Conservation (phyloP, 2,329 filamentous ascomycete species). For the Fusarium bactridioides region DNA sequence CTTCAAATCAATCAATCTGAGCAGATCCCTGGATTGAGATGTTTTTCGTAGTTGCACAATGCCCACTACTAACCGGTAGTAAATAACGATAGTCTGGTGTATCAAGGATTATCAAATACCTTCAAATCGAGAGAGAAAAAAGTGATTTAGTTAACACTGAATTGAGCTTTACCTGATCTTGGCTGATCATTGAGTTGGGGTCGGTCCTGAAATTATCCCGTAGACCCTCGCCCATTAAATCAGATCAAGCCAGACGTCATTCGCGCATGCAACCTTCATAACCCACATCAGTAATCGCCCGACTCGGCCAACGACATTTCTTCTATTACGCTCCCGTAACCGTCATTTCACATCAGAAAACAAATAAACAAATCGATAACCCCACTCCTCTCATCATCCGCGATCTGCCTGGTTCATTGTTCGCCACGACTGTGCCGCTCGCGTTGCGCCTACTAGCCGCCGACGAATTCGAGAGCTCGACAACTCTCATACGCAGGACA, state of each 20-base stretch:
- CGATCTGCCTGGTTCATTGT: not conserved
- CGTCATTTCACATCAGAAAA: not conserved
- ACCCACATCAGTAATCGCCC: slow-evolving; percentile 19
- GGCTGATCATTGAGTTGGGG: not conserved
- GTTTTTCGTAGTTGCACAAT: not conserved
- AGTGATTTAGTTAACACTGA: not conserved
- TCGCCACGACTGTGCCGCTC: slow-evolving; percentile 3
- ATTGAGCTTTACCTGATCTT: not conserved
- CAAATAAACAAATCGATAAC: not conserved
- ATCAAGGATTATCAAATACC: not conserved
- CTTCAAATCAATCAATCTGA: too few species aligned
- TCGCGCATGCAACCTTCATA: slow-evolving; percentile 29
- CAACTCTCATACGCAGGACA: slow-evolving; percentile 4
- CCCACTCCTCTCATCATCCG: not conserved
- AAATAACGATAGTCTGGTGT: not conserved
- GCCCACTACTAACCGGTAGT: not conserved
- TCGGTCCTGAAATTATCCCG: slow-evolving; percentile 29
- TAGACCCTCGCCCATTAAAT: slow-evolving; percentile 24
- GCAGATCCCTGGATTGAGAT: not conserved
- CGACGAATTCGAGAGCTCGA: slow-evolving; percentile 2
- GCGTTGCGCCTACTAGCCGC: not conserved
- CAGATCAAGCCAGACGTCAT: slow-evolving; percentile 41
- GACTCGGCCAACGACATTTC: slow-evolving; percentile 3
- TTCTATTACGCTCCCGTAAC: not conserved
- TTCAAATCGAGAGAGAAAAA: too few species aligned